Evolutionary conservation across 345 rosid species (phyloP).

Genomic region (Crucihimalaya himalaica): DNA sequence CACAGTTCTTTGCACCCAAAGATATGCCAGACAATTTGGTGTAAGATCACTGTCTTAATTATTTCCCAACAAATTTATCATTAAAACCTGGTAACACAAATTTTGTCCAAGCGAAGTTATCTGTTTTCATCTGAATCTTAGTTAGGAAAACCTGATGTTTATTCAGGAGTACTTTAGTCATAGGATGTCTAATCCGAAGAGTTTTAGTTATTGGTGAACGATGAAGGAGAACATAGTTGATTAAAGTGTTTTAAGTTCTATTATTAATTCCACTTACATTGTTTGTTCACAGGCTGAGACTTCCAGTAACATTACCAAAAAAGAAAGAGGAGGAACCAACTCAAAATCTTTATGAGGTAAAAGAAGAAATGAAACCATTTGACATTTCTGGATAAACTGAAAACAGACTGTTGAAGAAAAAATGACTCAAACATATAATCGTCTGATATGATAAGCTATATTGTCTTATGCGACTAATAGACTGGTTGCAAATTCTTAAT

Average conservation of each 20-base stretch:
- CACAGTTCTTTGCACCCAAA: conserved; percentile 76
- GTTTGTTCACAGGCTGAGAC: conserved; percentile 60
- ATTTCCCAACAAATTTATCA: conserved; percentile 10
- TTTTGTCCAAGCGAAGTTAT: conserved; percentile 8
- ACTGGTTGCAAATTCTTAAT: not conserved
- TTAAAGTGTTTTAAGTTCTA: not conserved
- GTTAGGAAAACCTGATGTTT: not conserved
- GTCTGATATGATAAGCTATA: not conserved
- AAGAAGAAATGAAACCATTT: conserved; percentile 3
- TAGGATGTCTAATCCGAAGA: not conserved
- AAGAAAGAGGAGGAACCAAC: conserved; percentile 60
- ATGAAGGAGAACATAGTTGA: conserved; percentile 7
- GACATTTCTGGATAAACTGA: not conserved
- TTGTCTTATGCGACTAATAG: not conserved
- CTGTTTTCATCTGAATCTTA: conserved; percentile 11
- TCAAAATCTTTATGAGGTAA: conserved; percentile 60
- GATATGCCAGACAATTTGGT: conserved; percentile 71
- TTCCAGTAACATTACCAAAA: conserved; percentile 50
- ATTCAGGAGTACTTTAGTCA: not conserved
- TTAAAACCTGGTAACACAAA: not conserved
- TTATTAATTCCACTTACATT: not conserved
- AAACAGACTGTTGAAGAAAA: not conserved
- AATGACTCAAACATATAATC: not conserved
- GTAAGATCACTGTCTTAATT: conserved; percentile 49
- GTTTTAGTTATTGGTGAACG: not conserved